Evolutionary conservation across 352 stramenopile species (phyloP), one percentile per base, ranked within the genome.

Genomic region (Pythium phragmitis): DNA sequence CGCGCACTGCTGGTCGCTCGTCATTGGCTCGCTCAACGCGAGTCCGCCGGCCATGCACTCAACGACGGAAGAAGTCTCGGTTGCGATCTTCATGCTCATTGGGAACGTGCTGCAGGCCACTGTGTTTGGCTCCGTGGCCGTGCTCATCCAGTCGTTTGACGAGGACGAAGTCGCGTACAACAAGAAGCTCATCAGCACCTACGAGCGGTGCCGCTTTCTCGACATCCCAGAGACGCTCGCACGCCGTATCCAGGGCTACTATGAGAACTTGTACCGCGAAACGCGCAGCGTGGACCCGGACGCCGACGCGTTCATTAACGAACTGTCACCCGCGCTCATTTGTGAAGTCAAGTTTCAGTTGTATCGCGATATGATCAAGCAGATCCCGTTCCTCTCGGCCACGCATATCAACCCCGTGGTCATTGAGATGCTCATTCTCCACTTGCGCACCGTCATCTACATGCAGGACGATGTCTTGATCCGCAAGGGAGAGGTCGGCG

Each of bases 381-480:
- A 90, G 45, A 90, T 91, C 60, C 79, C 79, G 6, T 92, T 92
- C 61, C 65, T 92, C 8, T 91, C 81, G 7, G 69, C 82, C 2
- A 69, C 75, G 9, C 83, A 86, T n/a, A 74, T 90, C 17, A 79
- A 85, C 9, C 69, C 78, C 16, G 75, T 80, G 4, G 80, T 91
- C 14, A 87, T 92, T n/a, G 80, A 91, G 57, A 86, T 90, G 70
- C 70, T 92, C 19, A 88, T 92, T 47, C 56, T 90, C 42, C 77
- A 89, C 37, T 61, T 92, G 26, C 74, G 81, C 21, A 89, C 82
- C 0, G 73, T 89, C 33, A 89, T 89, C 51, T 92, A 92, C 65
- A 89, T 91, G 79, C 82, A 91, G 60, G 84, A 89, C 59, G 84
- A 92, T 54, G 74, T 92, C 16, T 58, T 91, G 12, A 90, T 91